Evolutionary conservation across 345 rosid species (phyloP).

Genomic region (Erodium maritimum): DNA sequence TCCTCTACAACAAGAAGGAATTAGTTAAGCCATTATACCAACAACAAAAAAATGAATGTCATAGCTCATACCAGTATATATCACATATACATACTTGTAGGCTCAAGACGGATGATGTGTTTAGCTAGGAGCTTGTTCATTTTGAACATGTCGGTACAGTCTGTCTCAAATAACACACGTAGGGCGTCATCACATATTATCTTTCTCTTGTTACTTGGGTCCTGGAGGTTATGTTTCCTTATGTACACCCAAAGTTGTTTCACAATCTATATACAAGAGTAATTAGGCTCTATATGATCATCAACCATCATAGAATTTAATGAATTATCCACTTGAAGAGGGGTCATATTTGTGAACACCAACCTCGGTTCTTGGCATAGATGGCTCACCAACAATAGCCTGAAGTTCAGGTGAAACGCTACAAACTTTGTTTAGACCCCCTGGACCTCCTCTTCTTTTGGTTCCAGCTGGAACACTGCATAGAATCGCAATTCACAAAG

Average conservation of each 20-base stretch:
- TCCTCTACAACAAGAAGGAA: constrained; percentile 43
- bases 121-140: constrained; percentile 93
- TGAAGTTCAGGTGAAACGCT: constrained; percentile 89
- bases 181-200: constrained; percentile 89
- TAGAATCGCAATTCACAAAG: constrained; percentile 6
- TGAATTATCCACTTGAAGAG: not conserved
- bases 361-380: constrained; percentile 93
- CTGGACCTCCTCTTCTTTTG: constrained; percentile 92
- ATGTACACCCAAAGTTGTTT: constrained; percentile 96
- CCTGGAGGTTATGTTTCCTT: constrained; percentile 94
- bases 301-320: not conserved
- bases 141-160: constrained; percentile 98
- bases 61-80: not conserved
- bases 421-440: constrained; percentile 92
- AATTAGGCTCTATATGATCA: not conserved
- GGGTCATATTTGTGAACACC: constrained; percentile 2
- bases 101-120: constrained; percentile 79
- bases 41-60: not conserved
- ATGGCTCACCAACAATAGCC: constrained; percentile 85
- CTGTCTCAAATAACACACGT: constrained; percentile 84
- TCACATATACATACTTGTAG: constrained; percentile 42
- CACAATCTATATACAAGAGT: constrained; percentile 30
- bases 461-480: constrained; percentile 61
- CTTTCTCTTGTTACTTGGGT: constrained; percentile 96
- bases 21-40: constrained; percentile 2